Percentiles rank a stretch among this genome's conserved stretches.
Conservation (phyloP, 1,139 yeast species). For the Suhomyces anneliseae region DNA sequence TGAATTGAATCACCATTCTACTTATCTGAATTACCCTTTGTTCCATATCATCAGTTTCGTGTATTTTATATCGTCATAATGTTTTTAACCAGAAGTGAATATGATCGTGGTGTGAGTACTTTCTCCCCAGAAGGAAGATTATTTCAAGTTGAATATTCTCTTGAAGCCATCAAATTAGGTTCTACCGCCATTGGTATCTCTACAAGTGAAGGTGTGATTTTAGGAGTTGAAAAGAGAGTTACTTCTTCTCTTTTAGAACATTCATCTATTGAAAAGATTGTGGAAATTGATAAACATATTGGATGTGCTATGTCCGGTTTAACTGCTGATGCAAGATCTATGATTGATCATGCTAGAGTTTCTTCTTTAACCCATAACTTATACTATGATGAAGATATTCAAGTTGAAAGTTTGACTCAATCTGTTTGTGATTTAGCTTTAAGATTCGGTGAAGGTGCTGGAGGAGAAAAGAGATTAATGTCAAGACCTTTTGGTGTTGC, state of each 20-base stretch:
- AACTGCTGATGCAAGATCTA: conserved; percentile 97
- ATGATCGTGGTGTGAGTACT: conserved; percentile 97
- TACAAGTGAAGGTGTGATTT: conserved; percentile 94
- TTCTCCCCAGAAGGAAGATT: conserved; percentile 98
- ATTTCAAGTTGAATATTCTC: conserved; percentile 96
- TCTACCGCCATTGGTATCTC: conserved; percentile 97
- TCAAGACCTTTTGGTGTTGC: conserved; percentile 99
- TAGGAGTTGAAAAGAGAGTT: conserved; percentile 96
- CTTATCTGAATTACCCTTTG: too few relatives aligned
- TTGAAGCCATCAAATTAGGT: conserved; percentile 95
- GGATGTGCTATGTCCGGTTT: conserved; percentile 99
- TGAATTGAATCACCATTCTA: neutral
- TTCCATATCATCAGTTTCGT: too few relatives aligned
- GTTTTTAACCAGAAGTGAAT: conserved; percentile 98
- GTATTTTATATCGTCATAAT: conserved; percentile 32
- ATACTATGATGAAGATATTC: conserved; percentile 89
- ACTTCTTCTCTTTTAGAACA: conserved; percentile 90
- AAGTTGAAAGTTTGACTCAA: conserved; percentile 92
- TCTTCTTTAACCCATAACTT: conserved; percentile 85
- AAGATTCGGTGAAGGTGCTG: conserved; percentile 97
- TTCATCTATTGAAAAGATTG: conserved; percentile 91
- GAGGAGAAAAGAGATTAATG: conserved; percentile 96
- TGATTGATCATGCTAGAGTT: conserved; percentile 98
- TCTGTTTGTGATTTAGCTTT: conserved; percentile 96
- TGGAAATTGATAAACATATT: conserved; percentile 89